Evolutionary conservation across 108 stramenopile genomes (phyloP).

Genomic region (Mediolabrus comicus): DNA sequence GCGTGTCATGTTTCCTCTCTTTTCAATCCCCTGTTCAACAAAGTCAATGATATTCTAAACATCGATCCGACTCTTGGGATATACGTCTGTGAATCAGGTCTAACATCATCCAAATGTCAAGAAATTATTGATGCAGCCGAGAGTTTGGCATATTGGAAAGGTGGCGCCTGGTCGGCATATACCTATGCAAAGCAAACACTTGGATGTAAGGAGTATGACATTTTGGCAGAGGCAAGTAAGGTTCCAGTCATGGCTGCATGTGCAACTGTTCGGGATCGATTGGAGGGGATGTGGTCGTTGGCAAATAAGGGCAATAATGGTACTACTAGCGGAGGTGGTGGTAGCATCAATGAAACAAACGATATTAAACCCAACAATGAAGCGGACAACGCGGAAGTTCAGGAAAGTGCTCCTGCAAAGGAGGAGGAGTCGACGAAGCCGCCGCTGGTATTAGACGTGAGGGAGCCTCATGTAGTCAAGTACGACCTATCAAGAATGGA

Average conservation of each 20-base stretch:
- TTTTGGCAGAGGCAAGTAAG: constrained; percentile 40
- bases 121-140: constrained; percentile 57
- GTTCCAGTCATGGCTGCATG: constrained; percentile 27
- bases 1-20: neutral
- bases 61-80: constrained; percentile 49
- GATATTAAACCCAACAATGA: neutral
- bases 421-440: neutral
- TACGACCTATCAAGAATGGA: constrained; percentile 70
- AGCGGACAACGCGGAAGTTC: neutral
- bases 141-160: constrained; percentile 43
- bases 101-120: constrained; percentile 53
- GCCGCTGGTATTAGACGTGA: constrained; percentile 58
- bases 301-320: neutral
- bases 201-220: constrained; percentile 73
- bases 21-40: neutral
- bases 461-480: constrained; percentile 82
- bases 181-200: constrained; percentile 84
- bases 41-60: constrained; percentile 24
- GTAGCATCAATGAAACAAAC: neutral
- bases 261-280: constrained; percentile 16
- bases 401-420: neutral
- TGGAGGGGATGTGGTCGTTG: neutral
- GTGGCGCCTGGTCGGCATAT: constrained; percentile 34
- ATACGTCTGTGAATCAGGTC: constrained; percentile 66
- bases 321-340: neutral